Base-by-base conservation (phyloP, 257 asterid genomes). In the Solanum pimpinellifolium region DNA sequence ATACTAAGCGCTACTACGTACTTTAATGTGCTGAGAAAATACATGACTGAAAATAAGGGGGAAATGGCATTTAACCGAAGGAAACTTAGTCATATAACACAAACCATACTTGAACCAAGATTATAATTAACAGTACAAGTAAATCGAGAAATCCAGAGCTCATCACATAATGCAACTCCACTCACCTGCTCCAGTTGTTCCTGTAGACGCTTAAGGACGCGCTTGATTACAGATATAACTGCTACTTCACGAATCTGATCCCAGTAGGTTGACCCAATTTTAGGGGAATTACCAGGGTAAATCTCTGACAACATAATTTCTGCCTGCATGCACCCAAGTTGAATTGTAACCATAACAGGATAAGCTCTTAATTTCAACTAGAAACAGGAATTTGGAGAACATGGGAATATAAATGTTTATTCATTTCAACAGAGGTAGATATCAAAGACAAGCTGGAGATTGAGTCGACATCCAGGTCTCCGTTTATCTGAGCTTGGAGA, bases 281-380 rank as follows among this genome's bases (percentile, higher is more conserved):
- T 95, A 35, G 98, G 95, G 91, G 95, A 90, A 91, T 90, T 93
- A 49, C 99, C 99, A 87, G 98, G 98, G 91, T 94, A 94, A 89
- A 97, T 97, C 93, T 97, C 98, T 77, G 98, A 95, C 87, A 97
- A 96, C 95, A 95, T 92, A 90, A 93, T 90, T 86, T 97, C 98
- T 65, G 98, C 99, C 99, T 97, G 89, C 92, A 90, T 56, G 65
- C 85, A 33, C 69, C 69, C 56, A 81, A 81, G 85, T 31, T 49
- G 29, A 81, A 81, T 52, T 29, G 25, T 81, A 81, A 81, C 84
- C 84, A 47, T 27, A 47, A 49, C 69, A 81, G 65, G 31, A 49
- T 49, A 81, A 46, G 69, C 70, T 80, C 66, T 81, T 18, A 47
- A 47, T 18, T 81, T 81, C 85, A 81, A 31, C 70, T 29, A 81